Evolutionary conservation across 2,329 filamentous ascomycete genomes (phyloP), one percentile per base, ranked within the genome.

Genomic region (Xylariaceae sp.): DNA sequence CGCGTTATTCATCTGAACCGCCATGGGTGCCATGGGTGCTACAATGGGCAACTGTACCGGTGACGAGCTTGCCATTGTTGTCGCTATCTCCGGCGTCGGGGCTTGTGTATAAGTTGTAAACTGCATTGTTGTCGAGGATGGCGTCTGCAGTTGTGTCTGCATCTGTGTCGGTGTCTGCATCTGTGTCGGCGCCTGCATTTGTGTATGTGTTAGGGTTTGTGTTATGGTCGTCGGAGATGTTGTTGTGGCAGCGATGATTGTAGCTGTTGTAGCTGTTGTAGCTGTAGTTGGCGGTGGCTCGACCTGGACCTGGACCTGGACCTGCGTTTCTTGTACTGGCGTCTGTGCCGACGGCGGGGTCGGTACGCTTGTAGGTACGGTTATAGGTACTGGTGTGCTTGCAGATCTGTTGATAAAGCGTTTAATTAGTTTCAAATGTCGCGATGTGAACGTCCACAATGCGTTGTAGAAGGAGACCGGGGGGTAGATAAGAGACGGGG

Each of bases 341-440:
- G 51, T 52, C 46, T 53, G 43, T 39, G 45, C 35, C 27, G 51
- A 40, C 47, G 60, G 47, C 34, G 52, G 52, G 19, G 47, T 47
- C 35, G 56, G 43, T 49, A 54, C 40, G 40, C 35, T 51, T 27
- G 51, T 44, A 41, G 57, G 55, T 49, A 54, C 40, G 40, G 31
- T 51, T 27, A 50, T 44, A 41, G 57, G 55, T 29, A 48, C 42
- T 35, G 60, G 64, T 26, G 56, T 52, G 50, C 53, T 61, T 50
- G 52, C 56, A 37, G 57, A 53, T 52, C 64, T 64, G 49, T 51
- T 60, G 11, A 37, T 41, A 45, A 51, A 50, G 29, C 30, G 43
- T 12, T 32, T 43, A 40, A 12, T 49, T 52, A 59, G 56, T 62
- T 50, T 19, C 29, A 6, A 26, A 32, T 11, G 27, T 27, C 26